phyloP scores from a whole-genome alignment of 345 rosid species.

The Melaleuca alternifolia region DNA sequence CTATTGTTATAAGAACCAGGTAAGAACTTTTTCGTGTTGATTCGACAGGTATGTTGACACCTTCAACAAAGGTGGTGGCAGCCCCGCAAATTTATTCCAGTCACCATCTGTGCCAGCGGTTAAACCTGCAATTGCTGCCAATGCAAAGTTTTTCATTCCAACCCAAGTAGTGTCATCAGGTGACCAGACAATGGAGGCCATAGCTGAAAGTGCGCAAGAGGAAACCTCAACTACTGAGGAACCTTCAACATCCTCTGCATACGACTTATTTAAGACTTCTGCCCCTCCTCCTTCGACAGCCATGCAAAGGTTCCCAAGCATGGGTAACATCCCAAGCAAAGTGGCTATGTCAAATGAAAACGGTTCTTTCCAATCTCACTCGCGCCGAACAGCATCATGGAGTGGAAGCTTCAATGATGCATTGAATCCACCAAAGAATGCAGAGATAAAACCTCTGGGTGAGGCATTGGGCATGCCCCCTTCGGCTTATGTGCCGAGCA shows the following conservation, averaged over 20 bases:
- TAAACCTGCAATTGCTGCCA: conserved; percentile 59
- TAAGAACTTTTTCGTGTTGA: neutral
- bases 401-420: conserved; percentile 55
- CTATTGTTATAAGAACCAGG: neutral
- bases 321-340: conserved; percentile 41
- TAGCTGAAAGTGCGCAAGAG: conserved; percentile 36
- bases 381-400: conserved; percentile 83
- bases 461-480: conserved; percentile 28
- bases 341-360: conserved; percentile 12
- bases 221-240: conserved; percentile 24
- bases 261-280: neutral
- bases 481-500: conserved; percentile 17
- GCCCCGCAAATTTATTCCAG: conserved; percentile 45
- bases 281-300: conserved; percentile 21
- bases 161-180: conserved; percentile 19
- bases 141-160: conserved; percentile 83
- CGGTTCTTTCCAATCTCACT: conserved; percentile 15
- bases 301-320: conserved; percentile 48
- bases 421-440: conserved; percentile 13
- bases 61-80: conserved; percentile 54
- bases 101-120: conserved; percentile 55
- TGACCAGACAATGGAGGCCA: conserved; percentile 38
- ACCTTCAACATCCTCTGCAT: conserved; percentile 24
- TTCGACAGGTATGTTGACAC: conserved; percentile 74
- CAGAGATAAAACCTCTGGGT: conserved; percentile 23